Percentiles rank a stretch among this genome's conserved stretches.
Conservation (phyloP, 768 basidiomycete species). For the Phaeolepiota aurea region DNA sequence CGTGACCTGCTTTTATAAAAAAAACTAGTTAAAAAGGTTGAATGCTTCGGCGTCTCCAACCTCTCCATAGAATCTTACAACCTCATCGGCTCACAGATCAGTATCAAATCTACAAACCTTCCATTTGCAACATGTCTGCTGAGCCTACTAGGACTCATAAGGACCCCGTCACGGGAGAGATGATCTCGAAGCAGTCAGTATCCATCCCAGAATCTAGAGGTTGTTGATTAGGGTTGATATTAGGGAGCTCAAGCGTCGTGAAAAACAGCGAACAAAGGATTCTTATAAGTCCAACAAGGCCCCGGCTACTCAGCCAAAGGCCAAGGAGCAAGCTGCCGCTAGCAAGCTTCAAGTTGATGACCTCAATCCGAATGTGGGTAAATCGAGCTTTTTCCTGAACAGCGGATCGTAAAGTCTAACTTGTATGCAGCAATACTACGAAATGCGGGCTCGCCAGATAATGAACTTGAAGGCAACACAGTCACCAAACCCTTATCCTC, state of each 20-base stretch:
- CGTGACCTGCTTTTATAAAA: too few relatives aligned
- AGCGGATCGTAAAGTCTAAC: too few relatives aligned
- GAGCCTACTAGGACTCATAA: conserved; percentile 42
- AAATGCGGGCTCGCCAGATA: conserved; percentile 85
- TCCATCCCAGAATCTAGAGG: conserved; percentile 8
- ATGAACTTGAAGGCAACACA: conserved; percentile 77
- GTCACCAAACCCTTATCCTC: conserved; percentile 92
- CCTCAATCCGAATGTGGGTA: conserved; percentile 81
- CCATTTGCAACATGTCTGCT: conserved; percentile 30
- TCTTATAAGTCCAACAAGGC: conserved; percentile 58
- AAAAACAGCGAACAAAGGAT: conserved; percentile 82
- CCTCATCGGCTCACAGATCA: neutral
- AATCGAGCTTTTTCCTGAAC: too few relatives aligned
- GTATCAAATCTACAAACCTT: conserved; percentile 5
- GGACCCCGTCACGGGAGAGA: conserved; percentile 89
- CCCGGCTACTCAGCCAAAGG: conserved; percentile 28
- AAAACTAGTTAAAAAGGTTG: too few relatives aligned
- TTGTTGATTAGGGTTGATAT: conserved; percentile 5
- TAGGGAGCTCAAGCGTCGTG: conserved; percentile 91
- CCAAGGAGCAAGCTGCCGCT: conserved; percentile 17
- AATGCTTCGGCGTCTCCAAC: too few relatives aligned
- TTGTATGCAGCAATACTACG: conserved; percentile 86
- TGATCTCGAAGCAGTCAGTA: conserved; percentile 92
- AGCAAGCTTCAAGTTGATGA: conserved; percentile 67
- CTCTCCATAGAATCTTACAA: too few relatives aligned